phyloP scores from a whole-genome alignment of 805 yeast species.

The Scheffersomyces stipitis region DNA sequence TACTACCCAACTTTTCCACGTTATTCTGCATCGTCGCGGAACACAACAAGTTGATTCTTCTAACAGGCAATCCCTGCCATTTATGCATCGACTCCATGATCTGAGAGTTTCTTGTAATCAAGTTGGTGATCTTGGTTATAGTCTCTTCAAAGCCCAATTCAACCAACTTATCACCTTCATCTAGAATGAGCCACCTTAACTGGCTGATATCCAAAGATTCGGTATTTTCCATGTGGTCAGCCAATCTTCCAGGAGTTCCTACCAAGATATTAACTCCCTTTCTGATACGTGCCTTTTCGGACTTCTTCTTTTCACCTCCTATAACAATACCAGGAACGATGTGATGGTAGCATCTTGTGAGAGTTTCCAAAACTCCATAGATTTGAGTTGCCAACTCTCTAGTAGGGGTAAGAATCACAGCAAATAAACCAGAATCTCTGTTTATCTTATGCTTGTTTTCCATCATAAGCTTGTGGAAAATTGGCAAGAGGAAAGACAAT shows the following conservation, averaged over 20 bases:
- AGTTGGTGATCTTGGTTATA: constrained; percentile 67
- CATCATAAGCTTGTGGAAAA: constrained; percentile 68
- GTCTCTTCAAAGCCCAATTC: constrained; percentile 97
- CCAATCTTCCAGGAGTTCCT: constrained; percentile 95
- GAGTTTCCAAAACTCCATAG: constrained; percentile 70
- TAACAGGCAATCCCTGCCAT: constrained; percentile 62
- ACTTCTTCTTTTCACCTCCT: constrained; percentile 97
- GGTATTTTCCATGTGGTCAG: constrained; percentile 93
- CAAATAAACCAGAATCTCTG: constrained; percentile 83
- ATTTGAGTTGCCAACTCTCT: constrained; percentile 93
- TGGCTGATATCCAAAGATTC: constrained; percentile 67
- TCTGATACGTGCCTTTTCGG: constrained; percentile 92
- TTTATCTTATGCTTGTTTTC: constrained; percentile 40
- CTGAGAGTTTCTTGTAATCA: constrained; percentile 48
- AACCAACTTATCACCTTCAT: constrained; percentile 95
- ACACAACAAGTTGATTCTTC: constrained; percentile 79
- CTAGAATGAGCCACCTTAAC: constrained; percentile 84
- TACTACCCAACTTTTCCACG: constrained; percentile 77
- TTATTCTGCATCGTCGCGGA: constrained; percentile 89
- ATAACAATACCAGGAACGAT: constrained; percentile 94
- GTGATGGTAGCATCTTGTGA: constrained; percentile 76
- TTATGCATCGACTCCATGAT: constrained; percentile 33
- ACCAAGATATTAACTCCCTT: constrained; percentile 96
- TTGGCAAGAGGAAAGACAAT: constrained; percentile 80
- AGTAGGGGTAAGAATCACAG: constrained; percentile 87